Evolutionary conservation across 2,329 filamentous ascomycete genomes (phyloP).

Genomic region (Mycosphaerelloides madeirae): DNA sequence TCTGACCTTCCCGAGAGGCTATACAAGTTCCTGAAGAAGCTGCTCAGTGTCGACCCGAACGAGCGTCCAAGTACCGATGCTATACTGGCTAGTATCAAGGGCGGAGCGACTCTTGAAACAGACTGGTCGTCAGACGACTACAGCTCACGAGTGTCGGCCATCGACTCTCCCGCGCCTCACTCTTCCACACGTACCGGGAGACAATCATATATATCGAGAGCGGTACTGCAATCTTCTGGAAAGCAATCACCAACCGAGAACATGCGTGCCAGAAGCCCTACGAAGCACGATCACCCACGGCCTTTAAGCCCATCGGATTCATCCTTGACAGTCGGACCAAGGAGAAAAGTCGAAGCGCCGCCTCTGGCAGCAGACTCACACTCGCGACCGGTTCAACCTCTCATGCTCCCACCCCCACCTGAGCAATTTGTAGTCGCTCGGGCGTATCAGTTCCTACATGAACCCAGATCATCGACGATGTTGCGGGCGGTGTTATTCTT

Average conservation of each 20-base stretch:
- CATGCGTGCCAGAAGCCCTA: slow-evolving; percentile 13
- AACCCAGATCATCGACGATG: slow-evolving; percentile 29
- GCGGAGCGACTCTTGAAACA: slow-evolving; percentile 40
- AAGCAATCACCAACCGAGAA: slow-evolving; percentile 17
- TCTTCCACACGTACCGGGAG: slow-evolving; percentile 18
- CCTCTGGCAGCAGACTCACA: slow-evolving; percentile 2
- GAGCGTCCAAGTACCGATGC: slow-evolving; percentile 81
- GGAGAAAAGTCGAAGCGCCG: slow-evolving; percentile 5
- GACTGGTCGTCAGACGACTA: slow-evolving; percentile 24
- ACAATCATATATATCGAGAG: slow-evolving; percentile 18
- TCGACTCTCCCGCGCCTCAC: slow-evolving; percentile 34
- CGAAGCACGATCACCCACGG: slow-evolving; percentile 12
- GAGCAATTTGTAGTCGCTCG: slow-evolving; percentile 26
- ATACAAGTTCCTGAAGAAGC: slow-evolving; percentile 74
- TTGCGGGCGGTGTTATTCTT: slow-evolving; percentile 61
- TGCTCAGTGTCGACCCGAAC: slow-evolving; percentile 71
- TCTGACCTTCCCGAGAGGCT: slow-evolving; percentile 81
- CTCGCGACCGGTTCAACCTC: slow-evolving; percentile 22
- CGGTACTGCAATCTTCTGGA: slow-evolving; percentile 15
- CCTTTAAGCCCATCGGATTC: slow-evolving; percentile 8
- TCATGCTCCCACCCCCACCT: slow-evolving; percentile 34
- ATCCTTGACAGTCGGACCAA: slow-evolving; percentile 4
- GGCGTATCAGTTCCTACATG: slow-evolving; percentile 30
- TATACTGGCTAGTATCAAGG: slow-evolving; percentile 72
- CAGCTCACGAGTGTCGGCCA: slow-evolving; percentile 38